Evolutionary conservation across 805 yeast species (phyloP).

Genomic region (Candida silvicultrix): DNA sequence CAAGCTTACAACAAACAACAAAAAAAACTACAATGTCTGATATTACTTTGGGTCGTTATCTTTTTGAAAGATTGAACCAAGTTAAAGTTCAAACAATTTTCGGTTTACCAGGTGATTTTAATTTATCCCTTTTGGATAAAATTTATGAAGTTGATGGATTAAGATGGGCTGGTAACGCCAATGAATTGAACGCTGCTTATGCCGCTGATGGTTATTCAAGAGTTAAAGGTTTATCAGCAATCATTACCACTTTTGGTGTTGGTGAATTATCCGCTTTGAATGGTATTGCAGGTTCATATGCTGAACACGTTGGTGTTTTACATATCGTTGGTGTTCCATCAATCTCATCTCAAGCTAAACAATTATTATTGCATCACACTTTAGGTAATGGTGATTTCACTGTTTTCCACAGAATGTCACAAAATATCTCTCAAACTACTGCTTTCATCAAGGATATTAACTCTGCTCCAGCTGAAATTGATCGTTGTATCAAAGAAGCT

Average conservation of each 20-base stretch:
- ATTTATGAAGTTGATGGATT: conserved; percentile 68
- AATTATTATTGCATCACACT: conserved; percentile 74
- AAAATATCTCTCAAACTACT: conserved; percentile 61
- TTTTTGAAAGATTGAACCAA: conserved; percentile 75
- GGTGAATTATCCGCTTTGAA: conserved; percentile 82
- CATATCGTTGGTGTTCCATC: conserved; percentile 89
- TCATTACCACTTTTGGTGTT: conserved; percentile 85
- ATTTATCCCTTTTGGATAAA: conserved; percentile 64
- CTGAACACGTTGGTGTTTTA: conserved; percentile 81
- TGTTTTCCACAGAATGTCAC: conserved; percentile 74
- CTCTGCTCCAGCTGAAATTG: conserved; percentile 66
- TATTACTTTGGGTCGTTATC: conserved; percentile 67
- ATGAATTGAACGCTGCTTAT: conserved; percentile 83
- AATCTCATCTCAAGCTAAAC: conserved; percentile 62
- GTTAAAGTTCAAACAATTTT: conserved; percentile 64
- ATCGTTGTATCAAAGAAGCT: conserved; percentile 68
- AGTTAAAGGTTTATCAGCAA: conserved; percentile 66
- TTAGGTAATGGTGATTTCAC: conserved; percentile 79
- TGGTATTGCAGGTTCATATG: conserved; percentile 84
- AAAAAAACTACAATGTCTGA: conserved; percentile 26
- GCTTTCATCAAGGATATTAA: conserved; percentile 56
- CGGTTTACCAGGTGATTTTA: conserved; percentile 82
- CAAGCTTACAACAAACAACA: background rate
- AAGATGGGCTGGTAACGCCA: conserved; percentile 89
- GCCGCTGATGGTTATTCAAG: conserved; percentile 89